Percentiles rank a stretch among this genome's conserved stretches.
Evolutionary conservation across 1,139 yeast species (phyloP).

Genomic region (Casaregolazyma lundiana): DNA sequence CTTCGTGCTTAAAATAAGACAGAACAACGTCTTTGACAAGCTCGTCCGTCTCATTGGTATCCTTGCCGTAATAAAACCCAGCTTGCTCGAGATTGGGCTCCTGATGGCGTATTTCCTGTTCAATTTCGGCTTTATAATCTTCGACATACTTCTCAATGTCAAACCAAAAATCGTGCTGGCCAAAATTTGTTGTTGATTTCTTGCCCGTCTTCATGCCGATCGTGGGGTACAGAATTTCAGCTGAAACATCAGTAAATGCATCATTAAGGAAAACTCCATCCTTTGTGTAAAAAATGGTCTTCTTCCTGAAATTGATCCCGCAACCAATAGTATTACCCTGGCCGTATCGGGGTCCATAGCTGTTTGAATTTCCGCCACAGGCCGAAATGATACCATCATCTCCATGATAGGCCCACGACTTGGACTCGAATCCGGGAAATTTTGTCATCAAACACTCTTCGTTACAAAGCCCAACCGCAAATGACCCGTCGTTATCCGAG

Average conservation of each 20-base stretch:
- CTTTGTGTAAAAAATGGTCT: conserved; percentile 69
- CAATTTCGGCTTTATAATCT: conserved; percentile 35
- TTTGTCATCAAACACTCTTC: conserved; percentile 30
- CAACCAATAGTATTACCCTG: conserved; percentile 71
- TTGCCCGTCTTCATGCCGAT: conserved; percentile 46
- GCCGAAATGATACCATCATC: conserved; percentile 50
- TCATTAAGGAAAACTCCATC: conserved; percentile 65
- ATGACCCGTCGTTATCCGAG: conserved; percentile 15
- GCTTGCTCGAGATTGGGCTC: conserved; percentile 10
- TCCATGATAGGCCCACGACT: conserved; percentile 56
- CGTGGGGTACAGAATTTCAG: conserved; percentile 41
- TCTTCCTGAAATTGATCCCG: conserved; percentile 67
- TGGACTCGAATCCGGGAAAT: conserved; percentile 43
- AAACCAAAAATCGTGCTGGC: conserved; percentile 58
- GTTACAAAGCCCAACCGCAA: conserved; percentile 34
- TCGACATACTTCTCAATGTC: conserved; percentile 66
- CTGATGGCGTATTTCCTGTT: conserved; percentile 16
- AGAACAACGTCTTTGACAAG: conserved; percentile 55
- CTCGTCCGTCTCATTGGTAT: conserved; percentile 16
- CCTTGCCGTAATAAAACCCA: conserved; percentile 10
- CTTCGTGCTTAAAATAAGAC: conserved; percentile 69
- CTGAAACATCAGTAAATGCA: conserved; percentile 45
- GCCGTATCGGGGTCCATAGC: conserved; percentile 46
- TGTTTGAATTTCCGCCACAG: conserved; percentile 39
- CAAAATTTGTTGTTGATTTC: conserved; percentile 64